These are phyloP conservation scores for Mortierella sp. DNA, from an alignment of 371 early-diverging fungal species.

Conservation along the genomic window DNA sequence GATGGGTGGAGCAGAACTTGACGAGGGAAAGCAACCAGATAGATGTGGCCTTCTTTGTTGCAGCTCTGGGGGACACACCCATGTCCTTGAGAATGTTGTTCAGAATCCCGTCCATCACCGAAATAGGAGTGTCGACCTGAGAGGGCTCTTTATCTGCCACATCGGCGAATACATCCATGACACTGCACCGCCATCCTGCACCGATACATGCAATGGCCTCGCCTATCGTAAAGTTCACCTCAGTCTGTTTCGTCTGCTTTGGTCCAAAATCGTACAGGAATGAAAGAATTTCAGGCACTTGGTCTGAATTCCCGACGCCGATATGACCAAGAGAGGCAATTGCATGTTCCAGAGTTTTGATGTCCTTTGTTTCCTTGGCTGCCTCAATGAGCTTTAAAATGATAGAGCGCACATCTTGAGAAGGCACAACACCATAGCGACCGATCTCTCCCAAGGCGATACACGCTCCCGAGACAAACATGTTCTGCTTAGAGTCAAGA, in stretches of 20 bases:
- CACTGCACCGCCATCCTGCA: constrained; percentile 78
- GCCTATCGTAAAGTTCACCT: constrained; percentile 86
- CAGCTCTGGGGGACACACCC: constrained; percentile 63
- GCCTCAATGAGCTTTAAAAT: constrained; percentile 61
- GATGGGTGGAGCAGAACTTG: constrained; percentile 74
- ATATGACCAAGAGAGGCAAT: constrained; percentile 77
- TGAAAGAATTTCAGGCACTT: constrained; percentile 58
- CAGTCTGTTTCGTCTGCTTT: constrained; percentile 77
- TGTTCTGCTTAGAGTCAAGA: constrained; percentile 61
- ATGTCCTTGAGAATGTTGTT: constrained; percentile 65
- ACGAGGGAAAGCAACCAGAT: constrained; percentile 88
- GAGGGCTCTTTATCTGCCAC: constrained; percentile 40
- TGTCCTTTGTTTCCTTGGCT: constrained; percentile 68
- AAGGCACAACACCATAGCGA: constrained; percentile 61
- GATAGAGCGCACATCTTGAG: constrained; percentile 37
- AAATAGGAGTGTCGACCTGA: constrained; percentile 2
- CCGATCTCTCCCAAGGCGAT: constrained; percentile 76
- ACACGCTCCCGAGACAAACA: constrained; percentile 67
- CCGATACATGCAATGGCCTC: constrained; percentile 78
- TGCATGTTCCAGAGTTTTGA: constrained; percentile 82
- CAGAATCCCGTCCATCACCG: constrained; percentile 56
- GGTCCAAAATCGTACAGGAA: constrained; percentile 72
- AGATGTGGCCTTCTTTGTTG: constrained; percentile 81
- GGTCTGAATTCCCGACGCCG: constrained; percentile 64
- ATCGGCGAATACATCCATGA: constrained; percentile 61